Percentiles rank a stretch among this genome's conserved stretches.
phyloP scores from a whole-genome alignment of 164 flowering plant species.

The Santalum album region DNA sequence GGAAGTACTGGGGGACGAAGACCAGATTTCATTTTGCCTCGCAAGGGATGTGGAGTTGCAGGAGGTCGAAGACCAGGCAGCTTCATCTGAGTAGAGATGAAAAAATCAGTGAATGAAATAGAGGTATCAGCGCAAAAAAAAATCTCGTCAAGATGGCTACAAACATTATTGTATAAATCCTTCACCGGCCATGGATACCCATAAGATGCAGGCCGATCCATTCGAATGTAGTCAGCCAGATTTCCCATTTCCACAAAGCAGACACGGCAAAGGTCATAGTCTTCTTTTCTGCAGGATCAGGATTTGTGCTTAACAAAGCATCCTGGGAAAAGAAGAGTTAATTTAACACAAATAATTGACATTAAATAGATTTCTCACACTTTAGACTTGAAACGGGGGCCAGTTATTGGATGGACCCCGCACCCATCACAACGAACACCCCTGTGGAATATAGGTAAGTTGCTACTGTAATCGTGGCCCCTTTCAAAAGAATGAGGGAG shows the following conservation, averaged over 20 bases:
- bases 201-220: constrained; percentile 43
- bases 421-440: constrained; percentile 89
- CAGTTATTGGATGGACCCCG: constrained; percentile 76
- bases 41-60: constrained; percentile 9
- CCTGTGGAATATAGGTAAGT: constrained; percentile 44
- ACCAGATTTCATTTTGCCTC: constrained; percentile 15
- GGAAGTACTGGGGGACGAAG: constrained; percentile 10
- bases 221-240: constrained; percentile 53
- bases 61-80: constrained; percentile 12
- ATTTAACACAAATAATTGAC: neutral
- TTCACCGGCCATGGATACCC: constrained; percentile 16
- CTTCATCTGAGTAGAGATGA: constrained; percentile 9
- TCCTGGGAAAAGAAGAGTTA: neutral
- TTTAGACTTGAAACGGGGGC: constrained; percentile 84
- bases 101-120: neutral
- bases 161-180: constrained; percentile 19
- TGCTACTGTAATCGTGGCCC: constrained; percentile 13
- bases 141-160: neutral
- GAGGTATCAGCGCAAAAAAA: neutral
- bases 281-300: constrained; percentile 39
- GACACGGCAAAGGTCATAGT: constrained; percentile 77
- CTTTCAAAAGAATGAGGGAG: constrained; percentile 15
- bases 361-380: constrained; percentile 43
- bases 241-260: constrained; percentile 63
- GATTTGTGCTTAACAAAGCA: neutral